Evolutionary conservation across 2,329 filamentous ascomycete species (phyloP).

Genomic region (Raffaelea arxii): DNA sequence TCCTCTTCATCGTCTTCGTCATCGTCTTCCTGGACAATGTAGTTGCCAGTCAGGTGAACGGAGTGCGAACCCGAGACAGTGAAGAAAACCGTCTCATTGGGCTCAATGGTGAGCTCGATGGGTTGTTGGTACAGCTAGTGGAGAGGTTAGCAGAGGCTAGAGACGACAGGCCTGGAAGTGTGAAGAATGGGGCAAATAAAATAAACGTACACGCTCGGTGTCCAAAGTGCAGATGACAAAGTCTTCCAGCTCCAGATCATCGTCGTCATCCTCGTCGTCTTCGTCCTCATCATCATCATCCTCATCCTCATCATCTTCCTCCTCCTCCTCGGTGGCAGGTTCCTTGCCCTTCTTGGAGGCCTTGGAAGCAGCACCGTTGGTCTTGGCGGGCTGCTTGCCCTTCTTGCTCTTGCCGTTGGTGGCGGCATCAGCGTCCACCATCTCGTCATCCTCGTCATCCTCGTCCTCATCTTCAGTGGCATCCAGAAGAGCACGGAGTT

Average conservation of each 20-base stretch:
- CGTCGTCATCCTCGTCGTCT: conserved; percentile 50
- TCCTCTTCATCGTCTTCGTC: conserved; percentile 53
- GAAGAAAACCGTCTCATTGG: conserved; percentile 88
- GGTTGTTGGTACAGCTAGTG: conserved; percentile 85
- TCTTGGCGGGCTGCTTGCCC: conserved; percentile 16
- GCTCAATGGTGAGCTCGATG: conserved; percentile 82
- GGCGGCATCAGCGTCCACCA: conserved; percentile 33
- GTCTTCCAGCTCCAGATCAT: conserved; percentile 67
- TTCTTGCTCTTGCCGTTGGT: conserved; percentile 16
- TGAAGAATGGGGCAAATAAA: too few species aligned
- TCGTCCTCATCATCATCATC: conserved; percentile 33
- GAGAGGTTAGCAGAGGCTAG: background rate
- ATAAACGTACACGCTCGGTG: conserved; percentile 65
- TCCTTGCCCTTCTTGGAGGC: conserved; percentile 14
- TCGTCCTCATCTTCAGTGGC: conserved; percentile 51
- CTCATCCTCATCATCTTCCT: conserved; percentile 21
- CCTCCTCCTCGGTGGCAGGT: conserved; percentile 11
- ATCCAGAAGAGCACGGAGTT: conserved; percentile 67
- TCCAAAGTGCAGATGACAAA: conserved; percentile 94
- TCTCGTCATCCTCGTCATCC: conserved; percentile 35
- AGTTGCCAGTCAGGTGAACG: conserved; percentile 92
- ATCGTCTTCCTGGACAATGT: conserved; percentile 63
- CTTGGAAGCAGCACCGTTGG: conserved; percentile 7
- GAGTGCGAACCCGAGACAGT: conserved; percentile 82
- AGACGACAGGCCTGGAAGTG: too few species aligned